phyloP scores from a whole-genome alignment of 768 basidiomycete species.

The Rhizopogon salebrosus region DNA sequence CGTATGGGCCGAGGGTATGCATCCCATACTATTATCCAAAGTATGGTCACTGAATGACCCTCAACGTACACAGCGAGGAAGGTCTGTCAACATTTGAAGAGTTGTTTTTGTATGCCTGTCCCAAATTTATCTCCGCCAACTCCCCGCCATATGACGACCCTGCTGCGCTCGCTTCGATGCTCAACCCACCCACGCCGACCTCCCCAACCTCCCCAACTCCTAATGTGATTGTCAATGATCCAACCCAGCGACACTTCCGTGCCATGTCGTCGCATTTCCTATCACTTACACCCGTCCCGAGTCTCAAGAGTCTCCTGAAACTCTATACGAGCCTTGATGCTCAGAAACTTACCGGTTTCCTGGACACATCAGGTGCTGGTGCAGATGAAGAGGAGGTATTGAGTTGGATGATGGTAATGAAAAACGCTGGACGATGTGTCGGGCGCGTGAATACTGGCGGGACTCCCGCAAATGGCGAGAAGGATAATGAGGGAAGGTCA shows the following conservation, averaged over 20 bases:
- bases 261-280: constrained; percentile 82
- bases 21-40: constrained; percentile 1
- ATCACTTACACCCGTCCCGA: constrained; percentile 73
- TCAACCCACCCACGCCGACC: constrained; percentile 33
- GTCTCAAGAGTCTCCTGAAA: constrained; percentile 87
- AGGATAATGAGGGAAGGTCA: constrained; percentile 25
- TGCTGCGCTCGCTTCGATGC: constrained; percentile 47
- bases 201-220: constrained; percentile 26
- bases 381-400: constrained; percentile 91
- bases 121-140: constrained; percentile 94
- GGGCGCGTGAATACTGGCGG: constrained; percentile 34
- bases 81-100: constrained; percentile 81
- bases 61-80: constrained; percentile 44
- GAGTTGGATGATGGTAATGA: constrained; percentile 96
- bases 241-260: constrained; percentile 77
- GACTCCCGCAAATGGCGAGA: constrained; percentile 47
- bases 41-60: not conserved
- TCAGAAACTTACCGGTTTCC: constrained; percentile 86
- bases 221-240: constrained; percentile 39
- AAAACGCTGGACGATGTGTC: constrained; percentile 78
- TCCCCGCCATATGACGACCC: constrained; percentile 90
- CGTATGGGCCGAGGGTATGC: constrained; percentile 83
- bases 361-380: constrained; percentile 40
- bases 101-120: constrained; percentile 91
- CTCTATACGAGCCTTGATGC: constrained; percentile 93